Conservation (phyloP, 345 rosid species). For the Carallia brachiata region DNA sequence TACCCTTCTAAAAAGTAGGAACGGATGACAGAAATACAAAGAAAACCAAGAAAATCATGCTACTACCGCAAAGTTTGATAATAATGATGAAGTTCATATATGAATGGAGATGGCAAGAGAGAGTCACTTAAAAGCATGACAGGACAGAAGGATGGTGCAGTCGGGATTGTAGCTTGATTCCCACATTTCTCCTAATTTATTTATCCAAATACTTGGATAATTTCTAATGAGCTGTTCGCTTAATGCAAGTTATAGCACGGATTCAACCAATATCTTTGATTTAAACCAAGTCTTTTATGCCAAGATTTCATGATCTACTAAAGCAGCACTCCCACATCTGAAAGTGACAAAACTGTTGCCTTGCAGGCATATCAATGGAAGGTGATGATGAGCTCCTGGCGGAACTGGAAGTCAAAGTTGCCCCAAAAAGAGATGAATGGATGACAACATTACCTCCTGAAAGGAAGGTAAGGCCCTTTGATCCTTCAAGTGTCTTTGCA, state of each 20-base stretch:
- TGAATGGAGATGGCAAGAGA: too few relatives aligned
- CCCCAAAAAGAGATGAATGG: conserved; percentile 88
- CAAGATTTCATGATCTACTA: not conserved
- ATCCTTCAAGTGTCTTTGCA: not conserved
- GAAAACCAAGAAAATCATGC: too few relatives aligned
- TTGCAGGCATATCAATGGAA: conserved; percentile 86
- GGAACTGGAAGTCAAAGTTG: conserved; percentile 59
- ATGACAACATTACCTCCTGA: conserved; percentile 96
- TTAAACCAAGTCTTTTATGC: not conserved
- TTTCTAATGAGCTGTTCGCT: too few relatives aligned
- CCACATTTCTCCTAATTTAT: too few relatives aligned
- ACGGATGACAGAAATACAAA: too few relatives aligned
- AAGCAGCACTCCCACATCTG: conserved; percentile 8
- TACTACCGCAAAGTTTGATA: too few relatives aligned
- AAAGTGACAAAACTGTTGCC: conserved; percentile 11
- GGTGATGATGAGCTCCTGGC: conserved; percentile 91
- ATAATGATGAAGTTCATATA: too few relatives aligned
- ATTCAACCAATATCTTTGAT: not conserved
- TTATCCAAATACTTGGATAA: too few relatives aligned
- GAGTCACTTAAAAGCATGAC: too few relatives aligned
- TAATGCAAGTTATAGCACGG: not conserved
- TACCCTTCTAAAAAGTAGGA: too few relatives aligned
- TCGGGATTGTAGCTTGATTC: too few relatives aligned
- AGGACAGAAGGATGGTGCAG: too few relatives aligned
- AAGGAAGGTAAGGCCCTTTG: conserved; percentile 57